Evolutionary conservation across 2,329 filamentous ascomycete genomes (phyloP), one percentile per base, ranked within the genome.

Genomic region (Chrysosphaeria jannelii): DNA sequence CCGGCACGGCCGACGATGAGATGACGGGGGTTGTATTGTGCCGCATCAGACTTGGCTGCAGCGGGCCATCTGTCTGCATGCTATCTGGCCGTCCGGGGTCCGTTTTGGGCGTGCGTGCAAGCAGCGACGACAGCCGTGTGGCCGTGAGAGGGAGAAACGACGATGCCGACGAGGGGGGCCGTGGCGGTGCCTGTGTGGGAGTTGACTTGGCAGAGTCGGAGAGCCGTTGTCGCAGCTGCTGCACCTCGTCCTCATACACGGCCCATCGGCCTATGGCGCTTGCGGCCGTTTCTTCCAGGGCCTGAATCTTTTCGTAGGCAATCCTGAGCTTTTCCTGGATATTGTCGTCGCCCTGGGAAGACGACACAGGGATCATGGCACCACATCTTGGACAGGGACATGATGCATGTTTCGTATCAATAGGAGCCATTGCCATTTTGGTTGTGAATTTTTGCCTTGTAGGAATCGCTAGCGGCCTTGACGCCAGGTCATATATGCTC

Each of bases 161-260:
- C 4, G 33, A 29, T 28, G 35, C 11, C 17, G 30, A 16, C 27
- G 40, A 31, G 30, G 45, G 41, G n/a, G 16, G 18, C 1, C 21
- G 18, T 13, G 25, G 21, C 26, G 29, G 12, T 28, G 27, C 5
- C 8, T 13, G 4, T 13, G 14, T 19, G 11, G 6, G 8, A 15
- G 19, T 20, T 3, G 16, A 10, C 6, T 33, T 31, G 10, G 27
- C 18, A n/a, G n/a, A 7, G 16, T 18, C 16, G 7, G 16, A 18
- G 26, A 41, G 26, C 25, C 34, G 31, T 20, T 28, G 23, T 22
- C 59, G 59, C 25, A 76, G 49, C 21, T 44, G 48, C 21, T 59
- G 50, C 19, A 78, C 53, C 39, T 78, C 68, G 42, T 76, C 70
- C 44, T 81, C 72, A 50, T 76, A 78, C 46, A 76, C 67, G 36